Conservation (phyloP, 148 eudicot species). For the Chenopodium suecicum region DNA sequence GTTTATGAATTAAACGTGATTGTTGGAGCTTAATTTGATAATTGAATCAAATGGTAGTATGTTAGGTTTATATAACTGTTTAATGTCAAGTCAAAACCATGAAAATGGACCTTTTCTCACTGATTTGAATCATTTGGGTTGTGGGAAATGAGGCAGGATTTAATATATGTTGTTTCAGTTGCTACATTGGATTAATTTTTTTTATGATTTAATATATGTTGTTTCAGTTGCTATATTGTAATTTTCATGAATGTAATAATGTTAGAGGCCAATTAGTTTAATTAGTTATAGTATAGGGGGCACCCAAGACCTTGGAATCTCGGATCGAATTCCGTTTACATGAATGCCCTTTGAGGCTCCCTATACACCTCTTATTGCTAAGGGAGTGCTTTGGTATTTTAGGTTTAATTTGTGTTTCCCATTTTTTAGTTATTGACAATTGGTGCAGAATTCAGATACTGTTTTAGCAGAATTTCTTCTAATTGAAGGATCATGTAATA, state of each 20-base stretch:
- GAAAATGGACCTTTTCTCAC: background rate
- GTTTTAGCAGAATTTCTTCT: background rate
- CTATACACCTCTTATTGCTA: background rate
- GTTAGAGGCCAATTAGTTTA: background rate
- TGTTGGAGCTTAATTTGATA: too few species aligned
- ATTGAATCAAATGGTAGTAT: too few species aligned
- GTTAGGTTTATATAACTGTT: too few species aligned
- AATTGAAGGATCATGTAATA: background rate
- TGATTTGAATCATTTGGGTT: background rate
- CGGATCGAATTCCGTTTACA: background rate
- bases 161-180: background rate
- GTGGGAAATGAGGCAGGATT: background rate
- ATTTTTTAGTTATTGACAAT: background rate
- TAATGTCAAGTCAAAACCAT: too few species aligned
- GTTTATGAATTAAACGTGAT: too few species aligned
- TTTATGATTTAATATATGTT: background rate
- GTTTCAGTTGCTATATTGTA: background rate
- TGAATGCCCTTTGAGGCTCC: too few species aligned
- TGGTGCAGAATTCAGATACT: background rate
- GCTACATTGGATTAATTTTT: background rate
- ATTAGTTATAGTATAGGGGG: too few species aligned
- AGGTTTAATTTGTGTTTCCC: background rate
- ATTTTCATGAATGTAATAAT: background rate
- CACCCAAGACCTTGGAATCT: too few species aligned
- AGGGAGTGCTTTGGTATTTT: background rate